Evolutionary conservation across 2,329 filamentous ascomycete species (phyloP).

Genomic region (Pochonia chlamydosporia): DNA sequence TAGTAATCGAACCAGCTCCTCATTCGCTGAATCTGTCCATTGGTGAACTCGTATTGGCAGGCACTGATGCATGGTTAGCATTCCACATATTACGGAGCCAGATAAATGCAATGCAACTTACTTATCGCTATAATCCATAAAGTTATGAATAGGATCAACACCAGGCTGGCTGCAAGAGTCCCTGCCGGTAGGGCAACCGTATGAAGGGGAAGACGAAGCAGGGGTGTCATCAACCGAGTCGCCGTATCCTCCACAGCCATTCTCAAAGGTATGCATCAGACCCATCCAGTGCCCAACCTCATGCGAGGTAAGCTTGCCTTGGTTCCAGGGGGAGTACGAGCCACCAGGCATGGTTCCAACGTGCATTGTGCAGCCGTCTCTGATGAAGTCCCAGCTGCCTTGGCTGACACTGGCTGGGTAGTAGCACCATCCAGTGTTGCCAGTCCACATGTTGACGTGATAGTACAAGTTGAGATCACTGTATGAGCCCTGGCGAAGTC

Average conservation of each 20-base stretch:
- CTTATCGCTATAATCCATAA: constrained; percentile 24
- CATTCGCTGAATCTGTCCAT: constrained; percentile 32
- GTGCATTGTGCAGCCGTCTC: constrained; percentile 17
- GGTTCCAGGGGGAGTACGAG: constrained; percentile 22
- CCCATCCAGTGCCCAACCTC: constrained; percentile 38
- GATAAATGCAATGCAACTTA: constrained; percentile 1
- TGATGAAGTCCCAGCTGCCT: constrained; percentile 20
- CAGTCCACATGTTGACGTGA: background rate
- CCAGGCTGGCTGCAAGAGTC: constrained; percentile 20
- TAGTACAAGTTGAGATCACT: constrained; percentile 31
- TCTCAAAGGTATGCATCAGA: constrained; percentile 36
- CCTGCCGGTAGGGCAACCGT: constrained; percentile 28
- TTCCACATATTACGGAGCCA: background rate
- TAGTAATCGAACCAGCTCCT: constrained; percentile 29
- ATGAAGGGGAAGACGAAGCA: constrained; percentile 23
- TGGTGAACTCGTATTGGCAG: constrained; percentile 37
- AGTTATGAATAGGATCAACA: constrained; percentile 21
- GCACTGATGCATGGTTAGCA: constrained; percentile 19
- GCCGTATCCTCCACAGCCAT: constrained; percentile 23
- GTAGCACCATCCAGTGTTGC: constrained; percentile 36
- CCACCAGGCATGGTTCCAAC: constrained; percentile 27
- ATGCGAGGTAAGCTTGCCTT: constrained; percentile 23
- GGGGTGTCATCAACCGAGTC: constrained; percentile 37
- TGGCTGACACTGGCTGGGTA: constrained; percentile 28
- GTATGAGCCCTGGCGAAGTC: constrained; percentile 40